Base-by-base conservation (phyloP, 2,329 filamentous ascomycete species). In the Colletotrichum sp. region DNA sequence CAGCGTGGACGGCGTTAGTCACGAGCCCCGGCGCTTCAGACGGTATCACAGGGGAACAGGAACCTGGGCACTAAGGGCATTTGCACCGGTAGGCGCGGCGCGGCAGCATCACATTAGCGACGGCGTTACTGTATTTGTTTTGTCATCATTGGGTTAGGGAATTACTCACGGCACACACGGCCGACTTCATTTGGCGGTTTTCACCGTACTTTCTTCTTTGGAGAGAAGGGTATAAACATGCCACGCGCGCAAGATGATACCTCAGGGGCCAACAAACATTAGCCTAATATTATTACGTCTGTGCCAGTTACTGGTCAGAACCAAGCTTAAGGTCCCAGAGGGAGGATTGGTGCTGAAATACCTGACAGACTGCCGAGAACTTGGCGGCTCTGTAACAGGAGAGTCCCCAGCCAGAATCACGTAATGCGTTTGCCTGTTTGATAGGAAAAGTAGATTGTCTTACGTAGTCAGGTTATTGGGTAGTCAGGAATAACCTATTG, bases 31-130 rank as follows among this genome's bases (percentile, higher is more conserved):
- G 21, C 28, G 63, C 63, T 49, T 52, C 26, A 32, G 32, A 65
- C 21, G 32, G 28, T 34, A 39, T 39, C 44, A 39, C 57, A 55
- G 64, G 69, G 49, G 34, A 52, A 28, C 16, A 66, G 64, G 44
- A n/a, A 70, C 57, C 68, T 70, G 57, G 68, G 18, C 28, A 59
- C 55, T 24, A 60, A 44, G 32, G 67, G 64, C 60, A 69, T 71
- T 70, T 74, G 66, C 52, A 72, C 68, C 57, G 63, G 64, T 57
- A 76, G 65, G 72, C 69, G 66, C 60, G 71, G 72, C 69, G 66
- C 60, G 62, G 63, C 52, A 77, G 67, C 72, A 77, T 77, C 66
- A 82, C 84, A 86, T 85, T 81, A 85, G 84, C 84, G 84, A 85
- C 80, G 84, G 84, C 84, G 84, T 85, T 85, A 77, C 24, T 65